Percentiles rank a stretch among this genome's conserved stretches.
Evolutionary conservation across 495 filamentous ascomycete genomes (phyloP).

Genomic region (Lineolata rhizophorae): DNA sequence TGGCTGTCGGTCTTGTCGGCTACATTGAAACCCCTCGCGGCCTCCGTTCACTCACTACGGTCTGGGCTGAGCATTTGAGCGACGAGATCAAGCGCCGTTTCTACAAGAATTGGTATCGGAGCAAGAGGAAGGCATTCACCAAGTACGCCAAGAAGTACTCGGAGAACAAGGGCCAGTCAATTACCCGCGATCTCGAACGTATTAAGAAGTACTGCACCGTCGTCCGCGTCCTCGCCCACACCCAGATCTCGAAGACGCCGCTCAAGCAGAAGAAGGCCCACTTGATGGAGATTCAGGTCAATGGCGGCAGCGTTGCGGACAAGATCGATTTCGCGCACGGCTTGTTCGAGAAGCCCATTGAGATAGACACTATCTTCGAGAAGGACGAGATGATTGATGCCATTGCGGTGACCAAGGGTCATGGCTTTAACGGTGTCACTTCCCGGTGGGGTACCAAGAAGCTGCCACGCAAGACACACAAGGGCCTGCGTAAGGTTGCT

Average conservation of each 20-base stretch:
- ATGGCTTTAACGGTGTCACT: slow-evolving; percentile 95
- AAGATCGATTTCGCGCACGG: slow-evolving; percentile 90
- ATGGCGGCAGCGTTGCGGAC: slow-evolving; percentile 81
- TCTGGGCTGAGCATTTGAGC: slow-evolving; percentile 97
- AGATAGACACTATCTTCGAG: slow-evolving; percentile 90
- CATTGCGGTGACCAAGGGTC: slow-evolving; percentile 99
- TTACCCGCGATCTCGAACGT: slow-evolving; percentile 93
- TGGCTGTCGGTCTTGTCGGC: slow-evolving; percentile 97
- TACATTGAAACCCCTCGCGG: slow-evolving; percentile 99
- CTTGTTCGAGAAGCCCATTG: slow-evolving; percentile 96
- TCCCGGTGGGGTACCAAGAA: slow-evolving; percentile 99
- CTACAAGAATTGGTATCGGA: slow-evolving; percentile 99
- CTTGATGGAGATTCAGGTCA: slow-evolving; percentile 99
- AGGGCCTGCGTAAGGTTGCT: slow-evolving; percentile 99
- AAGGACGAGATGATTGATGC: slow-evolving; percentile 99
- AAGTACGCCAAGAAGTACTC: slow-evolving; percentile 99
- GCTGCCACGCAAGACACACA: slow-evolving; percentile 99
- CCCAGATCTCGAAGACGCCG: slow-evolving; percentile 96
- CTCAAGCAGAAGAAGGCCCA: slow-evolving; percentile 99
- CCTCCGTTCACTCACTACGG: slow-evolving; percentile 95
- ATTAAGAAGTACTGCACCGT: slow-evolving; percentile 99
- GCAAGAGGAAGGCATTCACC: slow-evolving; percentile 99
- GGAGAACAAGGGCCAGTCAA: slow-evolving; percentile 64
- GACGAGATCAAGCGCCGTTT: slow-evolving; percentile 98
- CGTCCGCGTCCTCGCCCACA: slow-evolving; percentile 97